phyloP scores from a whole-genome alignment of 106 monocot genomes.

The Acanthochlamys bracteata region DNA sequence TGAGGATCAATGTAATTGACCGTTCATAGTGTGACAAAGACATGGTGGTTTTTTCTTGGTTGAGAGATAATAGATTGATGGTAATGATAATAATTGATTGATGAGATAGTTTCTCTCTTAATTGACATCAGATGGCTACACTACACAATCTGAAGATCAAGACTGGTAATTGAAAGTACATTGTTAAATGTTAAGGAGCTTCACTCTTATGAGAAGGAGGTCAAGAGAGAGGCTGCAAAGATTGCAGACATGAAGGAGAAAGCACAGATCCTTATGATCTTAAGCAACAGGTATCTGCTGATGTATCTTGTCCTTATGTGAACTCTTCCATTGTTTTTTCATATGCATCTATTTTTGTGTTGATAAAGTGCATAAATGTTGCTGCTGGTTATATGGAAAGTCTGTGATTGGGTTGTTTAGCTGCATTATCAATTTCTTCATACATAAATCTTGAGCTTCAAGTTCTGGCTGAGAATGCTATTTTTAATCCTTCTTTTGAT shows the following conservation, averaged over 20 bases:
- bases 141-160: conserved; percentile 79
- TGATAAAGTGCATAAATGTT: too few species aligned
- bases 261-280: conserved; percentile 88
- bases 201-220: conserved; percentile 78
- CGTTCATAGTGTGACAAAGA: too few species aligned
- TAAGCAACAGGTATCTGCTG: conserved; percentile 68
- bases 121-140: conserved; percentile 30
- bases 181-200: conserved; percentile 74
- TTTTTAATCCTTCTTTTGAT: too few species aligned
- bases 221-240: conserved; percentile 64
- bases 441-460: too few species aligned
- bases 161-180: conserved; percentile 76
- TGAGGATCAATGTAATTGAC: too few species aligned
- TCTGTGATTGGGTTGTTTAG: too few species aligned
- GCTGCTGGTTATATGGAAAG: too few species aligned
- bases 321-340: too few species aligned
- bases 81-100: background rate
- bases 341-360: too few species aligned
- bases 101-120: background rate
- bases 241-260: conserved; percentile 91
- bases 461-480: too few species aligned
- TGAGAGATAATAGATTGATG: background rate
- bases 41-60: background rate
- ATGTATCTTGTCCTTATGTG: background rate
- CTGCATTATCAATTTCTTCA: too few species aligned